Base-by-base conservation (phyloP, 176 grass and related monocot genomes). In the Oryza glumipatula region DNA sequence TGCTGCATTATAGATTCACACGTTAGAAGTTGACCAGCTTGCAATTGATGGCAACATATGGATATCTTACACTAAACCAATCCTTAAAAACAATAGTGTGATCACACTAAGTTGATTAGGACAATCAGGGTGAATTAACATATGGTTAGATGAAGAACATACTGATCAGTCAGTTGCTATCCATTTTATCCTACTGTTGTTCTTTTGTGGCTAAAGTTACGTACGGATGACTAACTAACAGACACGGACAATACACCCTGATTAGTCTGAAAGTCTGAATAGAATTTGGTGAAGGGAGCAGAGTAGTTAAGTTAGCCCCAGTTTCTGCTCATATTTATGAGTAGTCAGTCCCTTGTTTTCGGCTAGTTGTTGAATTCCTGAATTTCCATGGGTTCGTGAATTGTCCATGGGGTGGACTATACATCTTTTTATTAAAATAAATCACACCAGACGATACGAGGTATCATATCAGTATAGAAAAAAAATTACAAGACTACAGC, bases 1-100 rank as follows among this genome's bases (percentile, higher is more conserved):
- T 64, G 21, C 56, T 5, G 10, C 13, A 12, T 41, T 1, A 15
- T 13, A 6, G 47, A 10, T 61, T 7, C 1, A 33, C 41, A 79
- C 48, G 66, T 35, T 9, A 26, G 17, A 43, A 76, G 71, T 71
- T 89, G 87, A 85, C 87, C 82, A 32, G 0, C 45, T 4, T 10
- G 17, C 51, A 9, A 7, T 0, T 26, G 5, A 43, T 65, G 5
- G 4, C 11, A 8, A 56, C 14, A 43, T 39, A 13, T 7, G 33
- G 7, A 11, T 30, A 19, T 49, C 5, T 10, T 30, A 4, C 22
- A 12, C 13, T 60, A 36, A 16, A 63, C 8, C 58, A 22, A 63
- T 63, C 58, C 21, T 22, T 63, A 23, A 63, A 63, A 63, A 38
- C 36, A 11, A 11, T 7, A 23, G n/a, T 63, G 9, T 63, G 3